Conservation (phyloP, 306 rosid genomes). For the Crotalaria pallida region DNA sequence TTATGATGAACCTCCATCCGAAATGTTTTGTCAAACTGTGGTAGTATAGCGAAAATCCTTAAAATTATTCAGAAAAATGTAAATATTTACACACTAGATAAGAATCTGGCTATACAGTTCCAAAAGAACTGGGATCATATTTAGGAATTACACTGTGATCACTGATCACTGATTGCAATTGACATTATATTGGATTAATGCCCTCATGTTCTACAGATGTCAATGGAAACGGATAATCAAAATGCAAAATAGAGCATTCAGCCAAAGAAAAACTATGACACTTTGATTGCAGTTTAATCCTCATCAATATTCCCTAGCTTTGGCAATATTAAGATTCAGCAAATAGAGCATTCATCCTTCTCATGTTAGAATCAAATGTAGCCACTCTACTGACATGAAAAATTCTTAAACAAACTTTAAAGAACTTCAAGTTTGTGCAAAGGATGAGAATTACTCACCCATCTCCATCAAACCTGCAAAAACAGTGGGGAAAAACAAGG, state of each 20-base stretch:
- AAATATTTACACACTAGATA: background rate
- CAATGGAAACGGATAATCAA: background rate
- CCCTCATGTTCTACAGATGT: background rate
- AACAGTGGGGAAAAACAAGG: slow-evolving; percentile 12
- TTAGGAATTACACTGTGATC: background rate
- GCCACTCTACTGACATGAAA: background rate
- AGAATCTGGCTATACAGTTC: background rate
- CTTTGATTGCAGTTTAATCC: background rate
- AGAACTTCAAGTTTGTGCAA: slow-evolving; percentile 8
- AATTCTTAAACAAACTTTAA: slow-evolving; percentile 11
- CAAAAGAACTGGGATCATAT: background rate
- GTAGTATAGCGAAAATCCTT: no score
- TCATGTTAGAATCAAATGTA: background rate
- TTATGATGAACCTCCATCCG: background rate
- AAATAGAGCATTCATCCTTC: background rate
- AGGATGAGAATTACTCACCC: slow-evolving; percentile 56
- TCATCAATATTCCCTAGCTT: background rate
- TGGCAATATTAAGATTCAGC: background rate
- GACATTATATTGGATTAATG: background rate
- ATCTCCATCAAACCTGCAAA: slow-evolving; percentile 96
- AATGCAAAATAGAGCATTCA: background rate
- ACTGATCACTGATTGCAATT: background rate
- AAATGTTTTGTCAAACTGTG: no score
- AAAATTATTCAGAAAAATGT: background rate
- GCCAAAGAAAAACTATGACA: background rate